Percentiles rank a stretch among this genome's conserved stretches.
Conservation (phyloP, 768 basidiomycete genomes). For the Leccinum broughii region DNA sequence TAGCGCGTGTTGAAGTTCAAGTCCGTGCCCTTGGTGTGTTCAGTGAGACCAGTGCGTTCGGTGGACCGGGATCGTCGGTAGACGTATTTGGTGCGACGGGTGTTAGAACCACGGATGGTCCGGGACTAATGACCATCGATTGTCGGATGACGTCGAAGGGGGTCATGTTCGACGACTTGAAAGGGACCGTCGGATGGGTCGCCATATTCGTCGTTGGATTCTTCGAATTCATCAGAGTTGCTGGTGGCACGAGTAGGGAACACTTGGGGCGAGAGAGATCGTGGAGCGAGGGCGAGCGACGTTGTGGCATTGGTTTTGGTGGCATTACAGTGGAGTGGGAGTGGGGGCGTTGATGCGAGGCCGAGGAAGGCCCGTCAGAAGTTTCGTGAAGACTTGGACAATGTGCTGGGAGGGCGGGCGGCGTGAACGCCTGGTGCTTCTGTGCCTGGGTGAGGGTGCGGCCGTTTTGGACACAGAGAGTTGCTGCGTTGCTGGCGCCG, state of each 20-base stretch:
- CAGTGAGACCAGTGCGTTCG: too few relatives aligned
- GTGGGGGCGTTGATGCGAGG: background rate
- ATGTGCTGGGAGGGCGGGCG: conserved; percentile 13
- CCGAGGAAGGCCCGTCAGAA: conserved; percentile 1
- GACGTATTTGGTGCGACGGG: too few relatives aligned
- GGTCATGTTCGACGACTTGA: background rate
- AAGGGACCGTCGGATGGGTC: background rate
- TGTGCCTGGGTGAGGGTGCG: too few relatives aligned
- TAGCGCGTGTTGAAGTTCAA: too few relatives aligned
- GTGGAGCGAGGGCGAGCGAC: background rate
- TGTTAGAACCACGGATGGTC: too few relatives aligned
- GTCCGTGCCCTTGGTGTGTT: too few relatives aligned
- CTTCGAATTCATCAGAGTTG: too few relatives aligned
- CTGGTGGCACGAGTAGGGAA: too few relatives aligned
- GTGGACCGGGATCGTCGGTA: too few relatives aligned
- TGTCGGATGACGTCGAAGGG: background rate
- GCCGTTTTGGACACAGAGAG: too few relatives aligned
- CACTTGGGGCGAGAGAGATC: background rate
- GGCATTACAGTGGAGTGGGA: too few relatives aligned
- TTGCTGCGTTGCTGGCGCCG: background rate
- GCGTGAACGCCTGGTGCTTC: conserved; percentile 7
- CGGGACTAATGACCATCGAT: background rate
- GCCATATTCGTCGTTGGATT: too few relatives aligned
- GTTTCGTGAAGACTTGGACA: conserved; percentile 25
- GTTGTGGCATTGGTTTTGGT: background rate